A percentile compares a stretch with the other conserved stretches of the same genome.
These are phyloP conservation scores for Mycena capillaripes DNA, from an alignment of 768 basidiomycete genomes.

Conservation along the genomic window DNA sequence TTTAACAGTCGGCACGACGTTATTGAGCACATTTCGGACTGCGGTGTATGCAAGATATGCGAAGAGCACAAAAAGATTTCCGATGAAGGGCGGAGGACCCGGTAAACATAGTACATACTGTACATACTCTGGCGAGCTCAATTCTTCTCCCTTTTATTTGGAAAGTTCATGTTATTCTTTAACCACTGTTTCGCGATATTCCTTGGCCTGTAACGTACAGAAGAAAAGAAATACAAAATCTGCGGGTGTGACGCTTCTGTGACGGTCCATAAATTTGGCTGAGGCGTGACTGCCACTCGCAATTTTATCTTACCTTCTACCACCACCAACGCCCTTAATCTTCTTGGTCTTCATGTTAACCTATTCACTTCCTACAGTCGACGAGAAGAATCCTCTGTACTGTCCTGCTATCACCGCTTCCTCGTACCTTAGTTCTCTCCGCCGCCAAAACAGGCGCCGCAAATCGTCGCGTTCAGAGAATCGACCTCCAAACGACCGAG, in stretches of 20 bases:
- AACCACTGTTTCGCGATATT: too few species aligned
- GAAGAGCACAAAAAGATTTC: too few species aligned
- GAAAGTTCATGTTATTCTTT: too few species aligned
- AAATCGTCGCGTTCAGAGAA: conserved; percentile 26
- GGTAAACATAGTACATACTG: too few species aligned
- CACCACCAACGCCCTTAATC: conserved; percentile 25
- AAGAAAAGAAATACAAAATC: too few species aligned
- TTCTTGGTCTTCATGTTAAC: not conserved
- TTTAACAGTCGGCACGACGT: too few species aligned
- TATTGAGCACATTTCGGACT: too few species aligned
- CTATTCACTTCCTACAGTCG: conserved; percentile 52
- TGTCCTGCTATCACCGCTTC: conserved; percentile 65
- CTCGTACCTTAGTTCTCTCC: conserved; percentile 61
- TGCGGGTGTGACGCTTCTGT: not conserved
- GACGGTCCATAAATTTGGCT: not conserved
- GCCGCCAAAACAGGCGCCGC: conserved; percentile 44
- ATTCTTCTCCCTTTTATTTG: too few species aligned
- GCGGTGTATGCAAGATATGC: too few species aligned
- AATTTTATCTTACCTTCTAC: conserved; percentile 30
- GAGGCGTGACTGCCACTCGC: not conserved
- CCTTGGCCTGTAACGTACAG: too few species aligned
- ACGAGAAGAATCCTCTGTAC: conserved; percentile 71
- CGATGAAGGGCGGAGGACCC: too few species aligned
- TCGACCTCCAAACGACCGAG: conserved; percentile 31
- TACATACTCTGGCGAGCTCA: too few species aligned